Base-by-base conservation (phyloP, 1,139 yeast genomes). In the Candida tunisiensis region DNA sequence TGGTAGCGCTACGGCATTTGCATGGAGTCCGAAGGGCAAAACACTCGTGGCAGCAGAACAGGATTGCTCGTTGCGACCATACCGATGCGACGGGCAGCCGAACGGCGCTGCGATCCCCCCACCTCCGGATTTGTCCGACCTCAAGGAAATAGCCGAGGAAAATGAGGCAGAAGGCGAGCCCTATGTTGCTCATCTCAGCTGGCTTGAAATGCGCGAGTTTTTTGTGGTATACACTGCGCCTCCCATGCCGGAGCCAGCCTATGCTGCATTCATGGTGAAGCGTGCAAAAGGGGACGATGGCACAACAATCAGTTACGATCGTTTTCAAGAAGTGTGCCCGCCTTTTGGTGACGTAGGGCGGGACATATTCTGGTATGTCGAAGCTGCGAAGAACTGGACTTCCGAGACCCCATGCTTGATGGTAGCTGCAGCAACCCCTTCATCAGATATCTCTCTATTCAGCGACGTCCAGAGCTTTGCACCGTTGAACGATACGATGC, bases 401-500 rank as follows among this genome's bases (percentile, higher is more conserved):
- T 34, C 52, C 20, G 35, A 47, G 30, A 41, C 35, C 6, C 40
- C 60, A 1, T 33, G 40, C 9, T 29, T 67, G 2, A 39, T 56
- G 18, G 47, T 74, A 13, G 36, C 74, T 1, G 65, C 77, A 1
- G 65, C 75, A 1, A 67, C 83, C 0, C 59, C 68, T 19, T 69
- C 88, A 0, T 62, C 74, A 3, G 88, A 77, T 31, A 44, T 75
- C 6, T 51, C 70, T 1, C 40, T 73, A 1, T 33, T 61, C 12
- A 47, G 62, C 1, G 41, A 49, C 1, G 39, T 46, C 1, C 51
- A 49, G 3, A 35, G 48, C 10, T 46, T 60, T 23, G 51, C 45
- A 20, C 69, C 73, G 14, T 49, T 63, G 3, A 78, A 74, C 38
- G 94, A 82, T 42, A 57, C 72, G 3, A 69, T 68, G 36, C 61